Conservation (phyloP, 352 stramenopile genomes). For the Phytophthora fragariaefolia region DNA sequence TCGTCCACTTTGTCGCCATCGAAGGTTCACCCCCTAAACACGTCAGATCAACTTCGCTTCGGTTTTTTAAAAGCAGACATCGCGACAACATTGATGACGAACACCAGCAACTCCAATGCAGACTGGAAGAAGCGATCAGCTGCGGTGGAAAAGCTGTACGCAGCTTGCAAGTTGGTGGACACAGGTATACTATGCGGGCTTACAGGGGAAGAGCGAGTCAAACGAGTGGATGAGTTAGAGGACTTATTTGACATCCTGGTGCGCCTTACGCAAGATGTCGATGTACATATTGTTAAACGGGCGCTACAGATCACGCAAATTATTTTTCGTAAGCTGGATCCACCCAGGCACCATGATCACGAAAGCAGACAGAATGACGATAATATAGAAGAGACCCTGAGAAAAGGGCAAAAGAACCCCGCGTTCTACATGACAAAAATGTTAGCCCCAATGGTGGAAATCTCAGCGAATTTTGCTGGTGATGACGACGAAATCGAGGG, state of each 20-base stretch:
- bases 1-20: conserved; percentile 23
- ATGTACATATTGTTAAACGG: conserved; percentile 72
- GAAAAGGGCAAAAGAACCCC: conserved; percentile 3
- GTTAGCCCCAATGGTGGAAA: conserved; percentile 59
- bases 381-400: neutral
- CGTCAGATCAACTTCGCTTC: conserved; percentile 36
- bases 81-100: conserved; percentile 39
- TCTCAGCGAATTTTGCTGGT: conserved; percentile 52
- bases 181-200: conserved; percentile 23
- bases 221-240: conserved; percentile 33
- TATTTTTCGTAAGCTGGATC: conserved; percentile 55
- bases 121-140: conserved; percentile 74
- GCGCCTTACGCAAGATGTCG: conserved; percentile 67
- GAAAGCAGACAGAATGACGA: neutral
- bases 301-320: conserved; percentile 64
- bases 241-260: conserved; percentile 54
- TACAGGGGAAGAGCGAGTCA: conserved; percentile 13
- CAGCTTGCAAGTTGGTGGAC: conserved; percentile 43
- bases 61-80: conserved; percentile 56
- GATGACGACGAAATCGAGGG: conserved; percentile 61
- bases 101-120: conserved; percentile 65
- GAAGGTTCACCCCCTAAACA: conserved; percentile 23
- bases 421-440: conserved; percentile 52
- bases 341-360: conserved; percentile 9
- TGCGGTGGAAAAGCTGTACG: conserved; percentile 66